These are phyloP conservation scores for Tricholoma terreum DNA, from an alignment of 768 basidiomycete species.

Conservation along the genomic window DNA sequence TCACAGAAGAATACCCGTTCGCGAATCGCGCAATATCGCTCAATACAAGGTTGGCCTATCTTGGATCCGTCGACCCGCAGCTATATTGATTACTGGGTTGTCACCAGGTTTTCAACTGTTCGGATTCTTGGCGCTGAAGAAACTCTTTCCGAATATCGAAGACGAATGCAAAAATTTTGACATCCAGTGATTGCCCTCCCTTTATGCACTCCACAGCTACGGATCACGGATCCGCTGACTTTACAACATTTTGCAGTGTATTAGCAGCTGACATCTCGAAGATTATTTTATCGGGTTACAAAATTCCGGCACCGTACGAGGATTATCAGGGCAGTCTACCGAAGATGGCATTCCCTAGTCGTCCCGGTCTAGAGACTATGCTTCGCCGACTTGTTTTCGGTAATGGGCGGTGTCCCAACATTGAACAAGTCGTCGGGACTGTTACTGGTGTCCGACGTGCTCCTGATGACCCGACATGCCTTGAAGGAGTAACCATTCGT, in stretches of 20 bases:
- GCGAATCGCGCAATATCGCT: slow-evolving; percentile 25
- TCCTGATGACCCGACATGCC: slow-evolving; percentile 5
- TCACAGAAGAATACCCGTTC: slow-evolving; percentile 11
- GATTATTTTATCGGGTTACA: slow-evolving; percentile 10
- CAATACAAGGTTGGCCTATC: slow-evolving; percentile 14
- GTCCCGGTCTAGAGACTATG: slow-evolving; percentile 27
- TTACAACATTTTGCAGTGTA: slow-evolving; percentile 5
- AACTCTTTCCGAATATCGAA: not conserved
- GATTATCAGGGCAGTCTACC: slow-evolving; percentile 10
- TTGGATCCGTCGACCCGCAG: not conserved
- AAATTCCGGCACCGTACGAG: slow-evolving; percentile 8
- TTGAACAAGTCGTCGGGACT: slow-evolving; percentile 23
- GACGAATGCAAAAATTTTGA: not conserved
- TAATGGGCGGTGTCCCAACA: slow-evolving; percentile 16
- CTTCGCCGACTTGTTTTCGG: slow-evolving; percentile 24
- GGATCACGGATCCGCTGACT: not conserved
- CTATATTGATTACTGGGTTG: not conserved
- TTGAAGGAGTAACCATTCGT: slow-evolving; percentile 13
- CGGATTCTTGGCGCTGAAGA: not conserved
- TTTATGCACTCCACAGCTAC: no score
- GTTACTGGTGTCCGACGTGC: slow-evolving; percentile 24
- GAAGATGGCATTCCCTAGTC: slow-evolving; percentile 17
- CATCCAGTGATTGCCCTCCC: not conserved
- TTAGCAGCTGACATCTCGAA: slow-evolving; percentile 14
- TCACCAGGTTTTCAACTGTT: slow-evolving; percentile 1